A percentile compares a stretch with the other conserved stretches of the same genome.
Evolutionary conservation across 2,329 filamentous ascomycete genomes (phyloP).

Genomic region (Fusarium piperis): DNA sequence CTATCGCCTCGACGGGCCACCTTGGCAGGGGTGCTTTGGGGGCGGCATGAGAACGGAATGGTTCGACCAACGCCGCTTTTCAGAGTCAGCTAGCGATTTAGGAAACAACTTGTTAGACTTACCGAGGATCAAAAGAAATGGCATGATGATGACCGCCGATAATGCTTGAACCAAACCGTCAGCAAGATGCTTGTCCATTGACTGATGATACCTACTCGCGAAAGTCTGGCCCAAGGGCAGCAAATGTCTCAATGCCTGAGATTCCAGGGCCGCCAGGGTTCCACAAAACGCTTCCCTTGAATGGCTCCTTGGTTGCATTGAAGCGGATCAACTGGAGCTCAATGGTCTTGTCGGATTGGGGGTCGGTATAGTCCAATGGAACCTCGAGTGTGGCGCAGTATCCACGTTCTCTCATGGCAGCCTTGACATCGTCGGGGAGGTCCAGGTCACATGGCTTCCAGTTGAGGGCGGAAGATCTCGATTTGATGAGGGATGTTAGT

Average conservation of each 20-base stretch:
- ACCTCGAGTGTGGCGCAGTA: slow-evolving; percentile 48
- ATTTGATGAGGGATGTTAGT: background rate
- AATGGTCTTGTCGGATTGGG: slow-evolving; percentile 39
- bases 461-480: background rate
- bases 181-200: background rate
- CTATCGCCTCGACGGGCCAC: slow-evolving; percentile 6
- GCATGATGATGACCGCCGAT: slow-evolving; percentile 25
- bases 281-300: slow-evolving; percentile 49
- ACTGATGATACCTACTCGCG: background rate
- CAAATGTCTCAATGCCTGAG: slow-evolving; percentile 19
- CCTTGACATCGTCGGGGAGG: background rate
- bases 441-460: background rate
- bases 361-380: slow-evolving; percentile 50
- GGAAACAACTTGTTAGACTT: background rate
- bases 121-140: slow-evolving; percentile 37
- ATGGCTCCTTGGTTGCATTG: slow-evolving; percentile 40
- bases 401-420: background rate
- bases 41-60: slow-evolving; percentile 26
- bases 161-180: background rate
- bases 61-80: slow-evolving; percentile 28
- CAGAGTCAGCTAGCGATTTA: background rate
- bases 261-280: slow-evolving; percentile 50
- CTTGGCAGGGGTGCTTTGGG: background rate
- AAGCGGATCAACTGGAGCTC: slow-evolving; percentile 45
- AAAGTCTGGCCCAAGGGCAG: slow-evolving; percentile 15